A percentile compares a stretch with the other conserved stretches of the same genome.
Conservation (phyloP, 1,139 yeast genomes). For the Candida glucosophila region DNA sequence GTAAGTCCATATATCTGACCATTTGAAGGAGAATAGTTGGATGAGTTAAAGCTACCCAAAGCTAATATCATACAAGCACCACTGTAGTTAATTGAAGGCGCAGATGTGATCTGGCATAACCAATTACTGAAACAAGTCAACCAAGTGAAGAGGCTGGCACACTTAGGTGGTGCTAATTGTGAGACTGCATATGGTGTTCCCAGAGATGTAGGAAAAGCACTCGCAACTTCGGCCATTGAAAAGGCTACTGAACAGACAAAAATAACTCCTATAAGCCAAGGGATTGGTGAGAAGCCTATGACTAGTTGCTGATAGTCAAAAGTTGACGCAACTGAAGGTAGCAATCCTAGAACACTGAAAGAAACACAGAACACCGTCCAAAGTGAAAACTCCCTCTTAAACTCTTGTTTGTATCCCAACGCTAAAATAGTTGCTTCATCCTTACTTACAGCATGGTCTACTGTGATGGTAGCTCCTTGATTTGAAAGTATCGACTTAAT, state of each 20-base stretch:
- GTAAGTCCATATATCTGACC: slow-evolving; percentile 47
- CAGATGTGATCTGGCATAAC: slow-evolving; percentile 31
- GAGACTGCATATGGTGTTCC: slow-evolving; percentile 43
- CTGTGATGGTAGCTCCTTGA: slow-evolving; percentile 28
- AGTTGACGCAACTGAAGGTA: slow-evolving; percentile 62
- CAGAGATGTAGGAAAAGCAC: slow-evolving; percentile 41
- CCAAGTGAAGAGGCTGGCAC: slow-evolving; percentile 50
- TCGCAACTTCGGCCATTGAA: slow-evolving; percentile 39
- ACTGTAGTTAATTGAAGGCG: slow-evolving; percentile 60
- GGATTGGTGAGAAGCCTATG: slow-evolving; percentile 46
- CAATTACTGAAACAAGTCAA: slow-evolving; percentile 51
- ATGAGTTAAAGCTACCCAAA: slow-evolving; percentile 29
- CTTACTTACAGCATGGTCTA: slow-evolving; percentile 36
- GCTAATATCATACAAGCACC: slow-evolving; percentile 57
- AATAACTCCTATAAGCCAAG: slow-evolving; percentile 43
- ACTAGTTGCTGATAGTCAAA: slow-evolving; percentile 46
- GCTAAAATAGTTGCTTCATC: slow-evolving; percentile 56
- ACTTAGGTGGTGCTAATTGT: slow-evolving; percentile 46
- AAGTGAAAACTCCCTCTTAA: slow-evolving; percentile 58
- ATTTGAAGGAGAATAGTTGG: slow-evolving; percentile 30
- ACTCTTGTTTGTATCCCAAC: slow-evolving; percentile 67
- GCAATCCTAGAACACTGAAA: slow-evolving; percentile 62
- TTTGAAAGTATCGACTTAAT: slow-evolving; percentile 35
- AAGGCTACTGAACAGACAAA: slow-evolving; percentile 45
- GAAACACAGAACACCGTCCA: slow-evolving; percentile 62